A percentile compares a stretch with the other conserved stretches of the same genome.
These are phyloP conservation scores for Chalciporus chontae DNA, from an alignment of 768 basidiomycete genomes.

Conservation along the genomic window DNA sequence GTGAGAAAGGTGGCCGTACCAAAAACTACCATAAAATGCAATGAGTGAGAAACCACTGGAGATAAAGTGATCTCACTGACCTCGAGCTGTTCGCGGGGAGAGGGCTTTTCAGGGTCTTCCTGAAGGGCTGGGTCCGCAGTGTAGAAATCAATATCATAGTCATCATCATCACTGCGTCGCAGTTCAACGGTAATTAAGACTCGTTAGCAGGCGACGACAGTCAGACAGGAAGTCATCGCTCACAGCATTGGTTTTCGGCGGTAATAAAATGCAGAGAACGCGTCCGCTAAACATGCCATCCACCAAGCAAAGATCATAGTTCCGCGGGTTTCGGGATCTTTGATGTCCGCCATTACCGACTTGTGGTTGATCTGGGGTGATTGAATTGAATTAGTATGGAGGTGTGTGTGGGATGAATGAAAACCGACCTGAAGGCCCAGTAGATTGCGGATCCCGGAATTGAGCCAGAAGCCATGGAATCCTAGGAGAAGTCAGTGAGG, in stretches of 20 bases:
- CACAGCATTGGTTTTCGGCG: slow-evolving; percentile 77
- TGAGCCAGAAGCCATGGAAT: slow-evolving; percentile 83
- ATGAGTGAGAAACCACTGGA: slow-evolving; percentile 8
- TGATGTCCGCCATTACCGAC: slow-evolving; percentile 68
- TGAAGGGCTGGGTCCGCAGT: slow-evolving; percentile 59
- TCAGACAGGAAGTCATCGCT: slow-evolving; percentile 20
- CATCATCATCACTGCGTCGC: slow-evolving; percentile 63
- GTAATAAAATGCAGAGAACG: slow-evolving; percentile 80
- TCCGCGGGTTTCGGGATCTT: slow-evolving; percentile 70
- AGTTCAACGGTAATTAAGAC: slow-evolving; percentile 22
- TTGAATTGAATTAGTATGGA: slow-evolving; percentile 9
- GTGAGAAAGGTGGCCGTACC: slow-evolving; percentile 41
- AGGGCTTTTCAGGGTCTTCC: slow-evolving; percentile 53
- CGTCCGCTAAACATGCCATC: slow-evolving; percentile 86
- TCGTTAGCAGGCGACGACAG: slow-evolving; percentile 8
- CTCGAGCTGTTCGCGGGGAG: slow-evolving; percentile 77
- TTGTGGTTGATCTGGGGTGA: slow-evolving; percentile 74
- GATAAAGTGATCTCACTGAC: slow-evolving; percentile 35
- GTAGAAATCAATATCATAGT: slow-evolving; percentile 89
- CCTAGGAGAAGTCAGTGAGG: slow-evolving; percentile 41
- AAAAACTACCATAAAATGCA: slow-evolving; percentile 47
- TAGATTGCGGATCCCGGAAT: slow-evolving; percentile 72
- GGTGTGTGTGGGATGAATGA: slow-evolving; percentile 9
- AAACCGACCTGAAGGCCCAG: slow-evolving; percentile 64
- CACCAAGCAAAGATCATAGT: slow-evolving; percentile 94